A percentile compares a stretch with the other conserved stretches of the same genome.
Evolutionary conservation across 192 early-diverging fungal genomes (phyloP).

Genomic region (Coemansia sp.): DNA sequence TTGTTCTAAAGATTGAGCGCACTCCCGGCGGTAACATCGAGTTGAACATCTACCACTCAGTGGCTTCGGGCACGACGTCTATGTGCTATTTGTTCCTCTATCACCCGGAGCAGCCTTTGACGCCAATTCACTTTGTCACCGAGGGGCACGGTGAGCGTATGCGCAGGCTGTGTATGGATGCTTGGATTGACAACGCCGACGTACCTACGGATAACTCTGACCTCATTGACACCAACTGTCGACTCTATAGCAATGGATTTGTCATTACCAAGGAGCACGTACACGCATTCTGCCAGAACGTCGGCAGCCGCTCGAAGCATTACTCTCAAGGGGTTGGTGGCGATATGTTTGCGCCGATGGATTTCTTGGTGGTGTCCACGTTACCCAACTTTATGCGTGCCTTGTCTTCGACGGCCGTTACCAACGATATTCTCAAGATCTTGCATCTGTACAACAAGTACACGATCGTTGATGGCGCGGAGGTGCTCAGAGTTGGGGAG

Average conservation of each 20-base stretch:
- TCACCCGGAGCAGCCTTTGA: constrained; percentile 1
- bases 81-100: constrained; percentile 6
- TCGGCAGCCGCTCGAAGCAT: constrained; percentile 62
- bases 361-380: constrained; percentile 82
- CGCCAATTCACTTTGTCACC: constrained; percentile 20
- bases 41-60: neutral
- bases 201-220: neutral
- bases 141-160: neutral
- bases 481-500: constrained; percentile 71
- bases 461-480: constrained; percentile 64
- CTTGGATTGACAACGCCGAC: constrained; percentile 18
- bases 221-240: neutral
- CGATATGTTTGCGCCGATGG: constrained; percentile 75
- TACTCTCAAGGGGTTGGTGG: constrained; percentile 53
- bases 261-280: constrained; percentile 75
- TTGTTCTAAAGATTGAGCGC: neutral
- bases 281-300: constrained; percentile 76
- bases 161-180: constrained; percentile 1
- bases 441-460: constrained; percentile 88
- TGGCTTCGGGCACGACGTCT: neutral
- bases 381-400: constrained; percentile 77
- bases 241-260: neutral
- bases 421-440: constrained; percentile 76
- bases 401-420: constrained; percentile 56
- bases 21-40: neutral